Evolutionary conservation across 2,329 filamentous ascomycete genomes (phyloP), one percentile per base, ranked within the genome.

Genomic region (Cladophialophora carrionii): DNA sequence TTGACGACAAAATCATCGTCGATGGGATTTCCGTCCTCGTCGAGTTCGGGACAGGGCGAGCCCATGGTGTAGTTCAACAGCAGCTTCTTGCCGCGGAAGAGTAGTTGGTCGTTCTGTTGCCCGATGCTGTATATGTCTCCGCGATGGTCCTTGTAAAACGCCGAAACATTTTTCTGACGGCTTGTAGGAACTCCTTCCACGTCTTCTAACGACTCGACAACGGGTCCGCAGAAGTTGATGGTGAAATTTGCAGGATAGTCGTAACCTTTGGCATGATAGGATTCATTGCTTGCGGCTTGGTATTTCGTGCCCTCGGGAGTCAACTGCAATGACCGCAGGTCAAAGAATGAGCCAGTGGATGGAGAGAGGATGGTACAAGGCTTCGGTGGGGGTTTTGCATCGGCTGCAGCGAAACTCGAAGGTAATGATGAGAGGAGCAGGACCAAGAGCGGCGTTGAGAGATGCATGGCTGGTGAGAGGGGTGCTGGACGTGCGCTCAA

Each of bases 51-150:
- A 73, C 91, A 94, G 0, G 89, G 90, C 0, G 91, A 94, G 48
- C 91, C 91, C 71, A 87, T 85, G 0, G 84, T 88, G 76, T 94
- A 94, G 73, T 92, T 90, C 22, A 94, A 79, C 12, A 93, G 85
- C 2, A 94, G 82, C 76, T 92, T 82, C 67, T 79, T 79, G 64
- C 81, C 81, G 22, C 81, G 79, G 67, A 83, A 82, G 63, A 83
- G 74, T 29, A 78, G 78, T 24, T 79, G 72, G 0, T 80, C 76
- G 48, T 79, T 76, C 74, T 79, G 73, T 72, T 82, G 76, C 55
- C 81, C 73, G 34, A 73, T 68, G 53, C 70, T 72, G 60, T 67
- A 69, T 12, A 68, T 64, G 32, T 66, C 65, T 20, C 66, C 68
- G 14, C 54, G 62, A 9, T 59, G 37, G 51, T 68, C 73, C 66